A percentile compares a stretch with the other conserved stretches of the same genome.
phyloP scores from a whole-genome alignment of 176 grass and related monocot species.

The Miscanthus lutarioriparius region DNA sequence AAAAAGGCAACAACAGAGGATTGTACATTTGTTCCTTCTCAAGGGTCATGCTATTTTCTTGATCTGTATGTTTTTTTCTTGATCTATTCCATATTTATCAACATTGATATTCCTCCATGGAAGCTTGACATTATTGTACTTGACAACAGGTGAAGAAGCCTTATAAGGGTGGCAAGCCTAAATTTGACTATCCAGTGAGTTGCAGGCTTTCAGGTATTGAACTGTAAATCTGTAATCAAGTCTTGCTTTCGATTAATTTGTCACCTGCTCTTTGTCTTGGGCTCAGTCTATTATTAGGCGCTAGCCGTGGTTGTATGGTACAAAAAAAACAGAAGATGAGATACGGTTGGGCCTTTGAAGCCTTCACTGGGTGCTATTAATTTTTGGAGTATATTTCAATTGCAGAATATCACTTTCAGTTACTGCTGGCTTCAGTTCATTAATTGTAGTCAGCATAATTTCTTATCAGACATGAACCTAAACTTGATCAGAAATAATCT shows the following conservation, averaged over 20 bases:
- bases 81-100: too few species aligned
- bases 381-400: neutral
- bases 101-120: too few species aligned
- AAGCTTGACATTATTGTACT: too few species aligned
- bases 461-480: neutral
- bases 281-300: neutral
- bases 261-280: neutral
- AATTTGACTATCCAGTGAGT: too few species aligned
- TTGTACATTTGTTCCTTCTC: too few species aligned
- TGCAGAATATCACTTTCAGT: constrained; percentile 3
- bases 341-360: neutral
- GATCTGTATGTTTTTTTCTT: too few species aligned
- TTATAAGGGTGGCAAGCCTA: too few species aligned
- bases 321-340: neutral
- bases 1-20: too few species aligned
- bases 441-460: constrained; percentile 12
- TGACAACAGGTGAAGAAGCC: too few species aligned
- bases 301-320: neutral
- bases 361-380: neutral
- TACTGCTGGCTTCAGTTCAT: neutral
- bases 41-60: too few species aligned
- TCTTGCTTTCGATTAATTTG: neutral
- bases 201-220: neutral
- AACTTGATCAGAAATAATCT: constrained; percentile 17
- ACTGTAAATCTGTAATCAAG: neutral